Evolutionary conservation across 2,329 filamentous ascomycete species (phyloP), one percentile per base, ranked within the genome.

Genomic region (Salinomyces thailandicus): DNA sequence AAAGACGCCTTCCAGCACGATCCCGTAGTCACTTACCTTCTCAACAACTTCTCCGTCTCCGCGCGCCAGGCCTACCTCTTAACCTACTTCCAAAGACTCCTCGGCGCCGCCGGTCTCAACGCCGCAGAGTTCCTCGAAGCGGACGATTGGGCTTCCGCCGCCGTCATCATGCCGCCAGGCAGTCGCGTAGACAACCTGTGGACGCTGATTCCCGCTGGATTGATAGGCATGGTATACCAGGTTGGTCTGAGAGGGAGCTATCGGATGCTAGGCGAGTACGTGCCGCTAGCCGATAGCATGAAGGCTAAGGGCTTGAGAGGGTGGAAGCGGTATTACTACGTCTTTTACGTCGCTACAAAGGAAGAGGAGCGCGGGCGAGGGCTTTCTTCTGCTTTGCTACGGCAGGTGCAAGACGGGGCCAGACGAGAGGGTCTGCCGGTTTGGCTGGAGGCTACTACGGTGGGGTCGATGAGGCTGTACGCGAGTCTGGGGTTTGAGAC

Each of bases 371-470:
- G 48, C 16, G 51, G 50, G 13, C 24, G 41, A n/a, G 51, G 51
- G 0, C 30, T 53, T 15, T 49, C 45, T 4, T 43, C 35, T 8
- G 29, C 26, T 5, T 30, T 53, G 5, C 43, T 54, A 18, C 22
- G 32, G 18, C 28, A 14, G 19, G 36, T 34, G 19, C 47, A 52
- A 37, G 31, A 31, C 8, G 28, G 20, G 18, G 40, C 42, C 9
- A 27, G 15, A 34, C 31, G 14, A 27, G 44, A 41, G 13, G 40
- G 33, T 7, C 6, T 46, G 31, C 47, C 49, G 11, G 44, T 54
- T 8, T 54, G 49, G 48, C 33, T 53, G 38, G 52, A 54, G 30
- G 45, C 52, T 17, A 52, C 50, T 31, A 53, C 49, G 8, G 35
- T 39, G 30, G 22, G 33, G 26, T 44, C 19, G 31, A 13, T 9